phyloP scores from a whole-genome alignment of 2,329 filamentous ascomycete genomes.

The Penicillium sp. region DNA sequence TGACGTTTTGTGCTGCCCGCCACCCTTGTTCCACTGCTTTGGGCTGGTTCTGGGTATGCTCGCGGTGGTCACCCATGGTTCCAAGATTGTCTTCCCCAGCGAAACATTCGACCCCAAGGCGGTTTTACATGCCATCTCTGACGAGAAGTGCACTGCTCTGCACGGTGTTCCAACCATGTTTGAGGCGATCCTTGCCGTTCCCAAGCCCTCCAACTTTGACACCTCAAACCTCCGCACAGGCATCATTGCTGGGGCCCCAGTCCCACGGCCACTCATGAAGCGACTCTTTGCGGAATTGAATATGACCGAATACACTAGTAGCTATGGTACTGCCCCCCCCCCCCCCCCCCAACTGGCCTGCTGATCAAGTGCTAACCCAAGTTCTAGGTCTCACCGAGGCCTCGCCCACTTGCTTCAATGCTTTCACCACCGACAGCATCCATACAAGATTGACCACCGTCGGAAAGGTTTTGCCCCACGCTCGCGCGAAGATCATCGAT shows the following conservation, averaged over 20 bases:
- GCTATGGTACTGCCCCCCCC: constrained; percentile 48
- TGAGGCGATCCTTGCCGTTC: constrained; percentile 59
- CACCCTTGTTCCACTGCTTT: constrained; percentile 84
- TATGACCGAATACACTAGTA: constrained; percentile 71
- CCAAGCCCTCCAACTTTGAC: constrained; percentile 50
- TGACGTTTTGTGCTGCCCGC: constrained; percentile 76
- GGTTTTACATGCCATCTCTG: constrained; percentile 64
- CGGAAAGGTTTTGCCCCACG: constrained; percentile 73
- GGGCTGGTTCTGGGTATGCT: constrained; percentile 75
- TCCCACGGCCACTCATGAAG: constrained; percentile 73
- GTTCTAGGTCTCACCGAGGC: constrained; percentile 68
- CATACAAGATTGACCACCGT: constrained; percentile 68
- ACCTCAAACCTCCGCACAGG: constrained; percentile 65
- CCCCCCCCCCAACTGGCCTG: neutral
- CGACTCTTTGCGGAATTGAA: constrained; percentile 68
- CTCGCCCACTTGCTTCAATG: constrained; percentile 77
- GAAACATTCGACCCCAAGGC: constrained; percentile 70
- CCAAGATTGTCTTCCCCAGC: constrained; percentile 72
- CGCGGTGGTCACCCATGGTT: constrained; percentile 70
- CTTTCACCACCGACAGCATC: constrained; percentile 70
- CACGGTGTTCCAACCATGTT: constrained; percentile 87
- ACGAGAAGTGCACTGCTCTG: constrained; percentile 69
- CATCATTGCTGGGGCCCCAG: constrained; percentile 75
- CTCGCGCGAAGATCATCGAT: constrained; percentile 74
- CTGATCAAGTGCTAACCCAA: neutral